Evolutionary conservation across 306 rosid species (phyloP).

Genomic region (Rosa persica): DNA sequence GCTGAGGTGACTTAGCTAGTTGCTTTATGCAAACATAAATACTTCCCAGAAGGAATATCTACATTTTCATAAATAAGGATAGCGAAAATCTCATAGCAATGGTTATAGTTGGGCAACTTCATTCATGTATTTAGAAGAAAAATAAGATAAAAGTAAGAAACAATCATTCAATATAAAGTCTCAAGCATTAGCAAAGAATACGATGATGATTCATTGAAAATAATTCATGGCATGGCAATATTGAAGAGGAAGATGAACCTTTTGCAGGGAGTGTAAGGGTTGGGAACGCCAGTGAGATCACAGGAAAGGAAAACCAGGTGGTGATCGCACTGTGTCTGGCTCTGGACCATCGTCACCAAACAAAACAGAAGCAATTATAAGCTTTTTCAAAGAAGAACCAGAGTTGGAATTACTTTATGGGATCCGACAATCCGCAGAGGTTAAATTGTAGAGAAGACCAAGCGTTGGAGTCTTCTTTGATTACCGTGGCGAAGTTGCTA

Average conservation of each 20-base stretch:
- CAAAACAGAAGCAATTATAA: too few relatives aligned
- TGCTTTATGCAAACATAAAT: too few relatives aligned
- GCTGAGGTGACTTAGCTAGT: too few relatives aligned
- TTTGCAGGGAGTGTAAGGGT: background rate
- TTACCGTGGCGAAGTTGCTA: background rate
- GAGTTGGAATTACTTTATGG: background rate
- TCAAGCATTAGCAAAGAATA: background rate
- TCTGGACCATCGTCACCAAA: background rate
- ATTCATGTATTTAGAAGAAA: background rate
- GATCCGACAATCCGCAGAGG: too few relatives aligned
- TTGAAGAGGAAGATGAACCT: background rate
- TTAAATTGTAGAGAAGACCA: too few relatives aligned
- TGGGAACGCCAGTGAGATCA: background rate
- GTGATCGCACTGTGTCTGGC: background rate
- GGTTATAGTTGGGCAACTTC: background rate
- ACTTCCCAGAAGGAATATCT: background rate
- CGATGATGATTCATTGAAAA: background rate
- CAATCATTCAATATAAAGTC: background rate
- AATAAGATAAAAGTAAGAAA: too few relatives aligned
- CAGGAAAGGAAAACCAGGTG: background rate
- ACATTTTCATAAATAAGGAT: background rate
- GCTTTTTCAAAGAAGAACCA: background rate
- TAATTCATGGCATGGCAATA: background rate
- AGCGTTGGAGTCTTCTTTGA: background rate
- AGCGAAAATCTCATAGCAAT: too few relatives aligned